Evolutionary conservation across 495 filamentous ascomycete species (phyloP).

Genomic region (Neurospora sublineolata): DNA sequence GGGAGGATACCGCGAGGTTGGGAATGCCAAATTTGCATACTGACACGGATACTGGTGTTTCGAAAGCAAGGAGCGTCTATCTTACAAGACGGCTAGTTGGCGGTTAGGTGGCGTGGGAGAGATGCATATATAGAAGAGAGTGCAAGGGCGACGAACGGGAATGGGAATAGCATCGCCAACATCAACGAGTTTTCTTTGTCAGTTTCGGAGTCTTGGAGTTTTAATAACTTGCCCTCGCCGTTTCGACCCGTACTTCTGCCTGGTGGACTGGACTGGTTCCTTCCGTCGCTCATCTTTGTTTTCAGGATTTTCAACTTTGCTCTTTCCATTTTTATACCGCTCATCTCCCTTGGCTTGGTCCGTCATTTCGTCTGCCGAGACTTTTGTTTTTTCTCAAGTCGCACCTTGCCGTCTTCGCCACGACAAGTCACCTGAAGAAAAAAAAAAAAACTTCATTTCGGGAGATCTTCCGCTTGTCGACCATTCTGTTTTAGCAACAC

Average conservation of each 20-base stretch:
- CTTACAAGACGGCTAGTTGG: slow-evolving; percentile 3
- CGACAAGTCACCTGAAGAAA: not conserved
- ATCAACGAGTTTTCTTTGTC: not conserved
- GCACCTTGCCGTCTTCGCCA: not conserved
- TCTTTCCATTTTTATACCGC: not conserved
- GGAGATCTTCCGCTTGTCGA: not conserved
- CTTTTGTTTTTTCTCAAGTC: not conserved
- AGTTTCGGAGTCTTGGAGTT: not conserved
- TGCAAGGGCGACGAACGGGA: not conserved
- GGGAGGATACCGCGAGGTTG: not conserved
- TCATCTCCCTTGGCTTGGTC: not conserved
- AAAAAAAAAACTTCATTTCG: not conserved
- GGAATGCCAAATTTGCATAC: not conserved
- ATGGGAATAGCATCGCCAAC: not conserved
- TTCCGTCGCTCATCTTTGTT: not conserved
- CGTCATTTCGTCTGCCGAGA: not conserved
- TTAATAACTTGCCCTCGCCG: not conserved
- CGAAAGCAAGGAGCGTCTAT: not conserved
- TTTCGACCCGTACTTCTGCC: not conserved
- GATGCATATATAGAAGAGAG: not conserved
- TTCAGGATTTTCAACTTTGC: not conserved
- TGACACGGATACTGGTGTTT: not conserved
- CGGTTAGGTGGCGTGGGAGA: not conserved
- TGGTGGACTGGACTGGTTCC: not conserved
- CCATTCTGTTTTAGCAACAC: not conserved